phyloP scores from a whole-genome alignment of 108 stramenopile genomes.

The Bacterosira constricta region DNA sequence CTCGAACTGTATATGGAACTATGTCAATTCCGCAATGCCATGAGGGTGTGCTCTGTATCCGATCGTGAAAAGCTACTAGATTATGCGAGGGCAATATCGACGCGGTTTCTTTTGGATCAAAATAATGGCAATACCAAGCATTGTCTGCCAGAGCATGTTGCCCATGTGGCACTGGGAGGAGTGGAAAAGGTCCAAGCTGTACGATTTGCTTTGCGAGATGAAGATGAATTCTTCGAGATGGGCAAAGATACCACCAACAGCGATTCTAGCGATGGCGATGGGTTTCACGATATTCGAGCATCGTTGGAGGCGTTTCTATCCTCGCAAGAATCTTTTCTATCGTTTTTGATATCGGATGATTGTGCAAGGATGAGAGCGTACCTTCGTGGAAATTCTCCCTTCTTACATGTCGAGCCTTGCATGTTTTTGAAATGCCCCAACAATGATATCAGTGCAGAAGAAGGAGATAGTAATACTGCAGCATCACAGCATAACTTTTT shows the following conservation, averaged over 20 bases:
- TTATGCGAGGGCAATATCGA: conserved; percentile 16
- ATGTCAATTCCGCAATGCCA: conserved; percentile 53
- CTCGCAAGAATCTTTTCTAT: conserved; percentile 58
- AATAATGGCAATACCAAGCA: background rate
- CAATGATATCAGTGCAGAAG: background rate
- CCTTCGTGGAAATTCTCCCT: conserved; percentile 68
- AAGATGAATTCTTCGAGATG: conserved; percentile 57
- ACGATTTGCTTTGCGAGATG: conserved; percentile 26
- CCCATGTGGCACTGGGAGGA: conserved; percentile 28
- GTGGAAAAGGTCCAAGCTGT: conserved; percentile 54
- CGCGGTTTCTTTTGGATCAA: conserved; percentile 15
- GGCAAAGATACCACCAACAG: no score
- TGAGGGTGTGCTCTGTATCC: conserved; percentile 24
- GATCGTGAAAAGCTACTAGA: conserved; percentile 31
- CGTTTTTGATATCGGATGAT: conserved; percentile 72
- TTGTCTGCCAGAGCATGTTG: conserved; percentile 32
- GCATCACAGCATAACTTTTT: conserved; percentile 54
- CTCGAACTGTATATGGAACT: conserved; percentile 80
- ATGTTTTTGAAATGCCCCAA: conserved; percentile 44
- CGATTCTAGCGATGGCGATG: conserved; percentile 32
- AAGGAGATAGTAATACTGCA: no score
- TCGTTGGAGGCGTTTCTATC: conserved; percentile 62
- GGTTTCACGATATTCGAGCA: conserved; percentile 63
- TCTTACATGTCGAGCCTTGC: conserved; percentile 33
- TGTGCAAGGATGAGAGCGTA: conserved; percentile 88